Evolutionary conservation across 169 alveolate species (phyloP), one percentile per base, ranked within the genome.

Genomic region (Plasmodium inui): DNA sequence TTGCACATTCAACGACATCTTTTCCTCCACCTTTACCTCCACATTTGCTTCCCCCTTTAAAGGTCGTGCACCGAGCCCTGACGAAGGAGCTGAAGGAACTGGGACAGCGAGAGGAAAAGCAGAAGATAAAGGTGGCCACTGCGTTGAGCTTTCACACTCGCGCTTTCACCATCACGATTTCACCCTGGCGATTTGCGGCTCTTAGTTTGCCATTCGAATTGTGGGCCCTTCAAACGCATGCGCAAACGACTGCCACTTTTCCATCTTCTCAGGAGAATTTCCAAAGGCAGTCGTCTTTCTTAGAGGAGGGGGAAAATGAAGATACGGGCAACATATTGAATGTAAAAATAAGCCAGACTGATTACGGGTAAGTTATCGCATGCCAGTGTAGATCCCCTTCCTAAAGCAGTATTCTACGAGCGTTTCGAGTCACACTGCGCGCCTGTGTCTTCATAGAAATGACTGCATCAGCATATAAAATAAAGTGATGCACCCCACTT

Each of bases 341-440:
- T 50, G 97, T 96, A 73, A 96, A 96, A 85, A 96, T 96, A 39
- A 96, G 97, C 57, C 97, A 96, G 83, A 93, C 97, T 10, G 97
- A 96, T 32, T 88, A 86, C 32, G 96, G 96, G 96, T 94, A 84
- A 17, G 17, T 83, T 39, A n/a, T 3, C 12, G 26, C 37, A 34
- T 10, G 46, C 19, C 30, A 19, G 7, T 28, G 9, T 17, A 19
- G n/a, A 19, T 67, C 34, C n/a, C 37, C 41, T 5, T 67, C 19
- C n/a, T 67, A 10, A 67, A 6, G 14, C 39, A 22, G 76, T 67
- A 4, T 19, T 17, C 17, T 67, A 67, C 6, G 76, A 28, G 12
- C 19, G 37, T 26, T 67, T 67, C 39, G 3, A 67, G n/a, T 22
- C n/a, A 19, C 34, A 9, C 34, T 19, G 30, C n/a, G 17, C 5